A percentile compares a stretch with the other conserved stretches of the same genome.
Evolutionary conservation across 371 early-diverging fungal genomes (phyloP).

Genomic region (Lichtheimia corymbifera): DNA sequence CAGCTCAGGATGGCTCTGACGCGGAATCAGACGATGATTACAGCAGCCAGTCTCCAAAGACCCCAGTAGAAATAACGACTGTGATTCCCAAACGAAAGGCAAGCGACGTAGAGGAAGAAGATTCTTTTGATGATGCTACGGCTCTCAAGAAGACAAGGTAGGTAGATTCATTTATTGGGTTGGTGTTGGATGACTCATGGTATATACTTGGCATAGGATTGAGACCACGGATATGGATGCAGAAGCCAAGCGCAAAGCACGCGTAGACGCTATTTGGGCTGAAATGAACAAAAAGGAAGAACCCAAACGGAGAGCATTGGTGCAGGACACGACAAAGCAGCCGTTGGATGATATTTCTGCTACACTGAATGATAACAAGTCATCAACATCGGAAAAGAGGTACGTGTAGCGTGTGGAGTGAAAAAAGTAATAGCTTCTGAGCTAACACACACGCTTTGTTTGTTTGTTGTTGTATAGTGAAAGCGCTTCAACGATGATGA

Average conservation of each 20-base stretch:
- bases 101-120: neutral
- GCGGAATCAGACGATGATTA: slow-evolving; percentile 13
- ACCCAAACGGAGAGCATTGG: neutral
- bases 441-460: too few relatives aligned
- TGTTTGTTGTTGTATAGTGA: too few relatives aligned
- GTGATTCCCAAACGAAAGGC: slow-evolving; percentile 3
- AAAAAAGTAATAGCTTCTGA: too few relatives aligned
- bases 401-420: too few relatives aligned
- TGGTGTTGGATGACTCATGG: neutral
- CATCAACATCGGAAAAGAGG: too few relatives aligned
- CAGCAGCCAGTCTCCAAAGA: slow-evolving; percentile 5
- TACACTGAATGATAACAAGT: slow-evolving; percentile 14
- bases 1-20: slow-evolving; percentile 7
- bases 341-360: slow-evolving; percentile 31
- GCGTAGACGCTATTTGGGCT: slow-evolving; percentile 29
- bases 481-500: too few relatives aligned
- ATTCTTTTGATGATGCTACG: neutral
- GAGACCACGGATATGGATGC: neutral
- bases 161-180: neutral
- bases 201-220: neutral
- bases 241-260: slow-evolving; percentile 17
- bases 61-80: slow-evolving; percentile 1
- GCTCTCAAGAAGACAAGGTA: slow-evolving; percentile 1
- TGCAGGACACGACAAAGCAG: slow-evolving; percentile 13
- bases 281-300: slow-evolving; percentile 23